Evolutionary conservation across 2,329 filamentous ascomycete genomes (phyloP), one percentile per base, ranked within the genome.

Genomic region (Alternaria postmessia): DNA sequence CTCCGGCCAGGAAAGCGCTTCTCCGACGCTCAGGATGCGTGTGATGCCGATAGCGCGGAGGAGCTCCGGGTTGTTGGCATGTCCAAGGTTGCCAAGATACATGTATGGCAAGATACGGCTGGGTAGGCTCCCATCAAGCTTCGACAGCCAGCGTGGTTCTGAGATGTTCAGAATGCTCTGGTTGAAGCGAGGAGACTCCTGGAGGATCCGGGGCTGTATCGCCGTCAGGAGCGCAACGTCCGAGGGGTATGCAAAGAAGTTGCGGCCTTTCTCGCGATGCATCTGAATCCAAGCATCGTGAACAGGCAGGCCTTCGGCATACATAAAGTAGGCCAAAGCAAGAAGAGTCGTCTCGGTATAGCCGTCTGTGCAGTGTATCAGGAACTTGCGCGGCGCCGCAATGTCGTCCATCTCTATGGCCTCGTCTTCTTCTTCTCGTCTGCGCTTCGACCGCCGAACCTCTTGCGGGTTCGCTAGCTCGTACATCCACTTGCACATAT

Each of bases 311-410:
- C 92, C 93, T 63, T 95, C 92, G 54, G 91, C 92, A 78, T 93
- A 99, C 85, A 96, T 96, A 75, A 90, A 93, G 79, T 99, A 99
- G 9, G 94, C 92, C 39, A 99, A 87, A 2, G 88, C 93, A 18
- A 99, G 84, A 78, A 99, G 85, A 2, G 93, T 93, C 1, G 91
- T 94, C 79, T 99, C 95, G 0, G 95, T 99, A 73, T 99, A 99
- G 18, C 95, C 95, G 77, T 99, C 95, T 2, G 90, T 89, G 77
- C 95, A 98, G 78, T 98, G 94, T 41, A 99, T 91, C 32, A 98
- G 86, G 34, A 98, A 88, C 73, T 89, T 93, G 52, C 64, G 88
- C 83, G 56, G 88, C 36, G 53, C 70, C 53, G 66, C 56, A 56
- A 75, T 65, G 30, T 75, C 75, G 75, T 64, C 69, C 84, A 90